Conservation (phyloP, 164 flowering plant genomes). For the Hamamelis virginiana region DNA sequence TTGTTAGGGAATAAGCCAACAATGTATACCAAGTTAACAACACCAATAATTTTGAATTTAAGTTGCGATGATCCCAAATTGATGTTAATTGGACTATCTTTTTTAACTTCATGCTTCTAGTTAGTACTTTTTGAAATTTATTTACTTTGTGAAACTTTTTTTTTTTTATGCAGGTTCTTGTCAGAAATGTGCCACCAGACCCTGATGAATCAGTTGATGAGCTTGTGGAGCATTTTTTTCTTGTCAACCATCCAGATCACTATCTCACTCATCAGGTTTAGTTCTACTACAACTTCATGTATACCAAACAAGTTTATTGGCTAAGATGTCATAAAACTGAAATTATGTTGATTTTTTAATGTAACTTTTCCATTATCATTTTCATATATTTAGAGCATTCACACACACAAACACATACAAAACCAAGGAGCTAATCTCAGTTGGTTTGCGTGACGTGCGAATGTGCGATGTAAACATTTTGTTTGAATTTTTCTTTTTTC, state of each 20-base stretch:
- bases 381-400: background rate
- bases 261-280: conserved; percentile 84
- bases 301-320: background rate
- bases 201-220: conserved; percentile 77
- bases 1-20: too few species aligned
- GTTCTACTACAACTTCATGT: conserved; percentile 5
- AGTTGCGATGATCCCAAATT: background rate
- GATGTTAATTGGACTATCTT: background rate
- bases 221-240: conserved; percentile 86
- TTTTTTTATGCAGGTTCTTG: conserved; percentile 63
- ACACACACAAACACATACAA: too few species aligned
- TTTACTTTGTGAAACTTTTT: background rate
- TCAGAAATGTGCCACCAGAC: conserved; percentile 88
- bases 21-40: too few species aligned
- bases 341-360: background rate
- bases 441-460: too few species aligned
- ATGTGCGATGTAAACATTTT: too few species aligned
- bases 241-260: conserved; percentile 81
- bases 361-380: background rate
- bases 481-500: too few species aligned
- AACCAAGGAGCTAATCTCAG: too few species aligned
- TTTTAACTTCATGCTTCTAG: background rate
- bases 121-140: background rate
- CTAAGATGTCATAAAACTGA: background rate
- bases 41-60: background rate